Evolutionary conservation across 768 basidiomycete genomes (phyloP).

Genomic region (Serendipita indica): DNA sequence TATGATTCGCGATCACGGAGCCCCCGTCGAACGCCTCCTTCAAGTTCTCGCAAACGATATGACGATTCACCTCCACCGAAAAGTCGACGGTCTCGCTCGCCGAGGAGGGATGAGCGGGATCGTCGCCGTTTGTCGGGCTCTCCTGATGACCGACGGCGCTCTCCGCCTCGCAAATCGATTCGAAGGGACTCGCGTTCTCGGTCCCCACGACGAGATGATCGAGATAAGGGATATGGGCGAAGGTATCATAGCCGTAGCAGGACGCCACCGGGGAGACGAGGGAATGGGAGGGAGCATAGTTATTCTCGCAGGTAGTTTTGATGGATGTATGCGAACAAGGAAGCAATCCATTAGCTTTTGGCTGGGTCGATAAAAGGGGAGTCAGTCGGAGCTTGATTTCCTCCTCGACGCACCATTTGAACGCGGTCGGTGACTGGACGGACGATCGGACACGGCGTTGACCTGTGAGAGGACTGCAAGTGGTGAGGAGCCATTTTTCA

Average conservation of each 20-base stretch:
- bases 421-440: too few species aligned
- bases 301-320: neutral
- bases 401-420: neutral
- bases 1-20: constrained; percentile 20
- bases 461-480: neutral
- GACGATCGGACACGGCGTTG: too few species aligned
- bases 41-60: constrained; percentile 7
- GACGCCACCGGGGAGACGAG: neutral
- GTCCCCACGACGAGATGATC: constrained; percentile 9
- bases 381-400: neutral
- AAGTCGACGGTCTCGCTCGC: constrained; percentile 6
- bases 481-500: constrained; percentile 3
- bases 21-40: constrained; percentile 15
- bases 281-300: neutral
- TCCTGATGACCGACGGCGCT: neutral
- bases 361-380: neutral
- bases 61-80: constrained; percentile 9
- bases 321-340: neutral
- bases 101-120: constrained; percentile 13
- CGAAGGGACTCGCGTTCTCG: neutral
- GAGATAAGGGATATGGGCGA: neutral
- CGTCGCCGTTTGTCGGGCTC: constrained; percentile 17
- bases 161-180: constrained; percentile 6
- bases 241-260: neutral
- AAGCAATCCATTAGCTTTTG: neutral